Evolutionary conservation across 2,329 filamentous ascomycete species (phyloP).

Genomic region (Epichloe typhina): DNA sequence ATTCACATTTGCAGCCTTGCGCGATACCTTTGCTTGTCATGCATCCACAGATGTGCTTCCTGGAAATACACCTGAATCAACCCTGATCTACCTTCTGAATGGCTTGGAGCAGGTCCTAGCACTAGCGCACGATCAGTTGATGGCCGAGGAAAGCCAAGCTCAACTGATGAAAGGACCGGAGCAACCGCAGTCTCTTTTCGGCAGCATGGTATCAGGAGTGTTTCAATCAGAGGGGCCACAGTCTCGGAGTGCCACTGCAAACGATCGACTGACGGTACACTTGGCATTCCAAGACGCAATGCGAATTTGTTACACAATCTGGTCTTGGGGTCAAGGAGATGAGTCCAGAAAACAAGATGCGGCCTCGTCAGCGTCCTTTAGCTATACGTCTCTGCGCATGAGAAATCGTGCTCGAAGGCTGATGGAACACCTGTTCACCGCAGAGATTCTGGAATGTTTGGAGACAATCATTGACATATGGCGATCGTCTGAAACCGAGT

Average conservation of each 20-base stretch:
- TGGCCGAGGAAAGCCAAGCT: constrained; percentile 59
- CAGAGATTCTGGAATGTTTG: constrained; percentile 83
- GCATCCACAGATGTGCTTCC: neutral
- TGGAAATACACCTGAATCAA: constrained; percentile 45
- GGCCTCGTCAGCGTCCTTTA: constrained; percentile 67
- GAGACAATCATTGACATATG: constrained; percentile 84
- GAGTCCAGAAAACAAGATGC: constrained; percentile 48
- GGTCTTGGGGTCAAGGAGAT: constrained; percentile 73
- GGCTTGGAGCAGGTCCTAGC: constrained; percentile 85
- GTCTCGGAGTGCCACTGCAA: constrained; percentile 73
- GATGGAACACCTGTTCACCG: constrained; percentile 83
- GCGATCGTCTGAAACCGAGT: constrained; percentile 40
- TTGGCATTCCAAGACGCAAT: constrained; percentile 96
- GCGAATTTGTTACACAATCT: constrained; percentile 81
- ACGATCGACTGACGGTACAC: constrained; percentile 82
- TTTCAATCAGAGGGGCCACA: constrained; percentile 69
- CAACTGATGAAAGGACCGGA: constrained; percentile 65
- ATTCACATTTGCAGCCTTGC: constrained; percentile 57
- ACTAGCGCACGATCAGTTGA: constrained; percentile 68
- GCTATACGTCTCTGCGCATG: constrained; percentile 81
- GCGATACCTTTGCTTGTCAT: constrained; percentile 42
- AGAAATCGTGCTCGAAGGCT: constrained; percentile 78
- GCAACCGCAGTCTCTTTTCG: constrained; percentile 77
- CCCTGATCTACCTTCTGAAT: constrained; percentile 75
- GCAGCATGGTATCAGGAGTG: constrained; percentile 85